Conservation (phyloP, 2,329 filamentous ascomycete genomes). For the Aspergillus proliferans region DNA sequence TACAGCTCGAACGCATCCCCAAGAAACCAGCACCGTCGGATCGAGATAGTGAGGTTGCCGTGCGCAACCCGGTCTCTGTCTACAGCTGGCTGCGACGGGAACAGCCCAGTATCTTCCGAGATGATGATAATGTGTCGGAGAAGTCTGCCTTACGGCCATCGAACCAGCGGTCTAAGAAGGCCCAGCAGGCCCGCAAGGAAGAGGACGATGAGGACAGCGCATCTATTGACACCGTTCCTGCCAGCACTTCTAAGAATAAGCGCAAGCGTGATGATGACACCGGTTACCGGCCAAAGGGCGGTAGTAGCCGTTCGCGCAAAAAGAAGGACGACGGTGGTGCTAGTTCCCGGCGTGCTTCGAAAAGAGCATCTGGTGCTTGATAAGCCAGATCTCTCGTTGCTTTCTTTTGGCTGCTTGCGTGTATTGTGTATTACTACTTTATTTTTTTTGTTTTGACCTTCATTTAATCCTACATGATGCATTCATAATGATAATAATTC, state of each 20-base stretch:
- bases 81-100: conserved; percentile 92
- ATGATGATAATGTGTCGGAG: conserved; percentile 51
- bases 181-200: conserved; percentile 33
- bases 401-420: conserved; percentile 1
- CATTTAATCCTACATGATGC: too few relatives aligned
- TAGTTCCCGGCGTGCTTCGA: conserved; percentile 24
- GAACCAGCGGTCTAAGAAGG: conserved; percentile 37
- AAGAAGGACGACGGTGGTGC: conserved; percentile 36
- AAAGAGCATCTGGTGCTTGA: conserved; percentile 26
- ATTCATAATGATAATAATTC: too few relatives aligned
- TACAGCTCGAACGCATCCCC: conserved; percentile 43
- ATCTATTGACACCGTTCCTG: conserved; percentile 30
- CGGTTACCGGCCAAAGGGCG: conserved; percentile 43
- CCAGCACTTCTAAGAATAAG: conserved; percentile 33
- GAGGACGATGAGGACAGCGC: conserved; percentile 41
- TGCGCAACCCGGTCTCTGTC: conserved; percentile 81
- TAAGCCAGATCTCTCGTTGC: not conserved
- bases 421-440: not conserved
- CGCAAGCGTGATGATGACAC: conserved; percentile 45
- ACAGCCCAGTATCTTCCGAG: conserved; percentile 79
- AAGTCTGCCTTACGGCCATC: conserved; percentile 36
- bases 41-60: conserved; percentile 48
- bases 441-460: not conserved
- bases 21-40: conserved; percentile 43
- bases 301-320: conserved; percentile 31